phyloP scores from a whole-genome alignment of 805 yeast genomes.

The Grigorovia transvaalensis region DNA sequence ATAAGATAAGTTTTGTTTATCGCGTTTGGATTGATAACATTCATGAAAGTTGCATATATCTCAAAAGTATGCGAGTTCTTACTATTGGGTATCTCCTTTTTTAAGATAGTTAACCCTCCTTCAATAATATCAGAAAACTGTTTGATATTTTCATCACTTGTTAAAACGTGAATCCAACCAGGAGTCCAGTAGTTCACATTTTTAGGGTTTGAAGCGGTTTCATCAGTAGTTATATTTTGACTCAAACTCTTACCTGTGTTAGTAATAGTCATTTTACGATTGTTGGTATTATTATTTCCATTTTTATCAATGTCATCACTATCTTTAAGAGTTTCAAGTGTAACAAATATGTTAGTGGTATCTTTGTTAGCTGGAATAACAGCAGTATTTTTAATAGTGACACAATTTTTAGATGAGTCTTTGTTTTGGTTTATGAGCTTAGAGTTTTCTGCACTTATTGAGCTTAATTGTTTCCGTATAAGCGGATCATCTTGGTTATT shows the following conservation, averaged over 20 bases:
- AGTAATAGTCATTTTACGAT: no score
- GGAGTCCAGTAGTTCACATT: constrained; percentile 19
- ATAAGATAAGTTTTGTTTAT: constrained; percentile 5
- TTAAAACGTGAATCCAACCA: constrained; percentile 23
- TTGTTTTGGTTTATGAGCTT: no score
- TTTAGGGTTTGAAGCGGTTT: constrained; percentile 5
- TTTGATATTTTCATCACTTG: constrained; percentile 10
- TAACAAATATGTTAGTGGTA: no score
- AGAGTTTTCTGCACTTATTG: no score
- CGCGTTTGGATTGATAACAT: constrained; percentile 14
- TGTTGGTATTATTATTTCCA: no score
- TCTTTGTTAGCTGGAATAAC: no score
- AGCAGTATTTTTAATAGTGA: no score
- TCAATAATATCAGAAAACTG: constrained; percentile 17
- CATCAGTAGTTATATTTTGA: not conserved
- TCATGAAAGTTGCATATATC: constrained; percentile 26
- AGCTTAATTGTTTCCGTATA: no score
- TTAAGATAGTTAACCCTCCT: constrained; percentile 19
- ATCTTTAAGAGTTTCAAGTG: no score
- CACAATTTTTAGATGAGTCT: no score
- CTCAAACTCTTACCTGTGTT: not conserved
- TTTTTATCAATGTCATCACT: no score
- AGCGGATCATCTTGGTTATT: not conserved
- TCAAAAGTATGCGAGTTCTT: constrained; percentile 15
- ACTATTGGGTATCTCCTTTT: constrained; percentile 1